Evolutionary conservation across 1,139 yeast species (phyloP), one percentile per base, ranked within the genome.

Genomic region (Suhomyces taliae): DNA sequence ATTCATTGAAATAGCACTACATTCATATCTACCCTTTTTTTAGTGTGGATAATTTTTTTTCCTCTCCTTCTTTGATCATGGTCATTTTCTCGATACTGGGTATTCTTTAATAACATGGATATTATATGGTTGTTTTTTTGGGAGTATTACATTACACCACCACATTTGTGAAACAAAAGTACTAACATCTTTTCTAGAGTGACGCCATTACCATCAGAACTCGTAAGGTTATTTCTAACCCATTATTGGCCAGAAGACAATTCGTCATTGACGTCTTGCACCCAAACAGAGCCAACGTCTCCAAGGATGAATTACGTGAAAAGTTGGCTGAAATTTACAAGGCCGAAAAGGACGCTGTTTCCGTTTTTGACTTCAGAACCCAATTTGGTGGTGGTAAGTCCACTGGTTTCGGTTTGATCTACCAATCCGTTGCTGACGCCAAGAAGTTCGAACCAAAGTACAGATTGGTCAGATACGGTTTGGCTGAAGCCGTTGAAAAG

Each of bases 141-240:
- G 32, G 32, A 29, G 10, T 3, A 29, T 29, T 29, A 29, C 10
- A 10, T 29, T 29, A 29, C 32, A 29, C 15, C 15, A 14, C 15
- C 15, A 19, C 24, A 19, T 19, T 19, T 19, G 24, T 19, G 24
- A 19, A 19, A 29, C 11, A 29, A 29, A 29, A 29, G 9, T 71
- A 72, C 77, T 72, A 72, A 72, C 77, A 46, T 27, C 38, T 29
- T 29, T 42, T 54, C 43, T 64, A 85, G 91, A 83, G 90, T 87
- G 99, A 93, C 95, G 91, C 98, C 76, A 95, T 93, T 81, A 93
- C 99, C 74, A 88, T 93, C 83, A 93, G 99, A 86, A 91, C 98
- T 77, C 90, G 98, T 87, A 93, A 93, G 90, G 97, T 93, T 83
- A 88, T 93, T 80, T 82, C 97, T 81, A 95, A 95, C 96, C 97